phyloP scores from a whole-genome alignment of 805 yeast species.

The Lachancea quebecensis region DNA sequence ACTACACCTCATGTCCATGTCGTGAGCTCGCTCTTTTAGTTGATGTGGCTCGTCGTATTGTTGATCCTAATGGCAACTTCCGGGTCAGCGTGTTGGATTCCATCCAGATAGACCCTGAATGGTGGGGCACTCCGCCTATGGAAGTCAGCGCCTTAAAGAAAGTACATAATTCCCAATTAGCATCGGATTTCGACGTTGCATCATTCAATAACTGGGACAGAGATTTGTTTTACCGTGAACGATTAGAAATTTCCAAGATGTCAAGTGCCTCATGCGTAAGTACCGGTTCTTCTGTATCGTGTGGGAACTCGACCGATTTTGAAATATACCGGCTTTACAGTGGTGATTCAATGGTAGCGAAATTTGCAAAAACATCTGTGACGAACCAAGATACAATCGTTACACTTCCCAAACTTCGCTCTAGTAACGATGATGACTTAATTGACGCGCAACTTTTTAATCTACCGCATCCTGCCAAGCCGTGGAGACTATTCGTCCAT shows the following conservation, averaged over 20 bases:
- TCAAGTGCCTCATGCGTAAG: slow-evolving; percentile 63
- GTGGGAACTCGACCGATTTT: slow-evolving; percentile 76
- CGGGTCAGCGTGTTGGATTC: slow-evolving; percentile 10
- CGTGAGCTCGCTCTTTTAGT: slow-evolving; percentile 33
- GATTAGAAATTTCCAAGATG: slow-evolving; percentile 77
- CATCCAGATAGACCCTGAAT: slow-evolving; percentile 12
- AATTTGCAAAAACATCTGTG: no score
- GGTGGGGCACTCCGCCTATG: slow-evolving; percentile 24
- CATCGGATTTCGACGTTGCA: slow-evolving; percentile 35
- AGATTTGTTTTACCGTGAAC: slow-evolving; percentile 64
- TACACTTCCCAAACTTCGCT: slow-evolving; percentile 30
- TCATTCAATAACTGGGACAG: slow-evolving; percentile 57
- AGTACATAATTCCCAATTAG: slow-evolving; percentile 16
- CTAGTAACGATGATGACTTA: slow-evolving; percentile 12
- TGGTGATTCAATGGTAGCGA: background rate
- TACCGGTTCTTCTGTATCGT: slow-evolving; percentile 49
- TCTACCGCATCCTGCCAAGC: slow-evolving; percentile 40
- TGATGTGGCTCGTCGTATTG: slow-evolving; percentile 37
- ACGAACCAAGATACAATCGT: slow-evolving; percentile 40
- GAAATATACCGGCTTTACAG: slow-evolving; percentile 31
- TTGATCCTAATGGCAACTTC: slow-evolving; percentile 12
- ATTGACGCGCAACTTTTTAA: slow-evolving; percentile 35
- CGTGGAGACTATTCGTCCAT: slow-evolving; percentile 47
- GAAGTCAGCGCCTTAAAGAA: slow-evolving; percentile 12
- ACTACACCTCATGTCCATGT: slow-evolving; percentile 13